Percentiles rank a stretch among this genome's conserved stretches.
Evolutionary conservation across 495 filamentous ascomycete species (phyloP).

Genomic region (Xylaria palmicola): DNA sequence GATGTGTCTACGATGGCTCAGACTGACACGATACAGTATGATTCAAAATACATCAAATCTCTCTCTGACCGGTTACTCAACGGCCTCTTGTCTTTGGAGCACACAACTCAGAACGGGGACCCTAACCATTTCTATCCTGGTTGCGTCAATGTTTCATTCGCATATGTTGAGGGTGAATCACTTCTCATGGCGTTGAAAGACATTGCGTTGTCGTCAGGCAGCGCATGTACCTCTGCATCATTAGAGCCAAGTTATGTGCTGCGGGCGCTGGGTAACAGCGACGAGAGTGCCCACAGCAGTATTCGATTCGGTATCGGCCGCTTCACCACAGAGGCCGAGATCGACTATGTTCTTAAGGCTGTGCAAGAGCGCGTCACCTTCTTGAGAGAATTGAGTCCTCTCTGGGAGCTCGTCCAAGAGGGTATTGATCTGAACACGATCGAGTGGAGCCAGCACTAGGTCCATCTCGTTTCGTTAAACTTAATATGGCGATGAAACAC

Average conservation of each 20-base stretch:
- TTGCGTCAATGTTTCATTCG: conserved; percentile 97
- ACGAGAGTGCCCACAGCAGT: conserved; percentile 96
- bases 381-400: conserved; percentile 88
- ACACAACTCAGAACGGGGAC: conserved; percentile 89
- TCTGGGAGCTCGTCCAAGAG: conserved; percentile 99
- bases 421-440: conserved; percentile 94
- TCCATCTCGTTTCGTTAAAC: background rate
- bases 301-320: conserved; percentile 97
- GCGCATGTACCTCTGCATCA: conserved; percentile 95
- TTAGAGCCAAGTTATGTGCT: conserved; percentile 95
- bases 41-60: conserved; percentile 74
- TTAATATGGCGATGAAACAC: background rate
- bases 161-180: conserved; percentile 96
- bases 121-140: conserved; percentile 83
- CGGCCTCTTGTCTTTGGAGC: conserved; percentile 83
- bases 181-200: conserved; percentile 98
- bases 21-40: conserved; percentile 67
- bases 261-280: conserved; percentile 87
- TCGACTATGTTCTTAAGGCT: conserved; percentile 96
- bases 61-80: conserved; percentile 81
- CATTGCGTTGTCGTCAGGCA: conserved; percentile 94
- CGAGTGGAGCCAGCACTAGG: conserved; percentile 92
- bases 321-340: conserved; percentile 92
- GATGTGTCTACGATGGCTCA: background rate
- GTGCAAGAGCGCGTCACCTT: conserved; percentile 87